Evolutionary conservation across 768 basidiomycete species (phyloP).

Genomic region (Termitomyces titanicus): DNA sequence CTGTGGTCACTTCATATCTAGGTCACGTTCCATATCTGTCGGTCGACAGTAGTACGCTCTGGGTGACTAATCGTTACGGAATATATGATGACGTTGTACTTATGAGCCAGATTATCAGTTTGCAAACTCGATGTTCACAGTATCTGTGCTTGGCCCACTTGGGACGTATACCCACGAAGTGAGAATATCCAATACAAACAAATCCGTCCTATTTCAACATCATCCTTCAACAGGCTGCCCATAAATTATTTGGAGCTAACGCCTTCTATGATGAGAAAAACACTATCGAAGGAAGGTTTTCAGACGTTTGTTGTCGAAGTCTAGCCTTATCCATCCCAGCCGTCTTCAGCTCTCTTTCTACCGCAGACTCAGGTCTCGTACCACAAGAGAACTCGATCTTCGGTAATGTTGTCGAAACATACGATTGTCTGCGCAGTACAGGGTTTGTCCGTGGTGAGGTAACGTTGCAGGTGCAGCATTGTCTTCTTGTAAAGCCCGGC

Average conservation of each 20-base stretch:
- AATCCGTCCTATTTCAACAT: not conserved
- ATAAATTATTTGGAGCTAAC: constrained; percentile 29
- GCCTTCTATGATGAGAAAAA: constrained; percentile 30
- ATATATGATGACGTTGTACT: too few relatives aligned
- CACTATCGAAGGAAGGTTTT: constrained; percentile 28
- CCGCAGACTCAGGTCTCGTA: constrained; percentile 53
- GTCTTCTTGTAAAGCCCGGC: constrained; percentile 61
- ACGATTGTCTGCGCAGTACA: constrained; percentile 52
- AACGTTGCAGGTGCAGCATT: constrained; percentile 61
- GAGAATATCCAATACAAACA: constrained; percentile 4
- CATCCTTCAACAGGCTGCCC: constrained; percentile 33
- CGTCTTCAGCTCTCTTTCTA: constrained; percentile 49
- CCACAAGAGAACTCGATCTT: constrained; percentile 81
- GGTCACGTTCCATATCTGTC: too few relatives aligned
- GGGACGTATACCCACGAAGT: constrained; percentile 70
- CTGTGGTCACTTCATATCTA: too few relatives aligned
- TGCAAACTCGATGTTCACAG: too few relatives aligned
- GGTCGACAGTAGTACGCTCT: too few relatives aligned
- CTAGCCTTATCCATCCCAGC: constrained; percentile 33
- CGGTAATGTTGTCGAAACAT: constrained; percentile 72
- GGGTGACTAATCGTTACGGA: too few relatives aligned
- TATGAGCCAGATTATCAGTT: too few relatives aligned
- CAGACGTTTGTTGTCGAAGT: too few relatives aligned
- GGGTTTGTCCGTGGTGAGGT: constrained; percentile 60
- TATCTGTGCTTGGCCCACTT: constrained; percentile 63